Base-by-base conservation (phyloP, 352 stramenopile species). In the Phytophthora kernoviae region DNA sequence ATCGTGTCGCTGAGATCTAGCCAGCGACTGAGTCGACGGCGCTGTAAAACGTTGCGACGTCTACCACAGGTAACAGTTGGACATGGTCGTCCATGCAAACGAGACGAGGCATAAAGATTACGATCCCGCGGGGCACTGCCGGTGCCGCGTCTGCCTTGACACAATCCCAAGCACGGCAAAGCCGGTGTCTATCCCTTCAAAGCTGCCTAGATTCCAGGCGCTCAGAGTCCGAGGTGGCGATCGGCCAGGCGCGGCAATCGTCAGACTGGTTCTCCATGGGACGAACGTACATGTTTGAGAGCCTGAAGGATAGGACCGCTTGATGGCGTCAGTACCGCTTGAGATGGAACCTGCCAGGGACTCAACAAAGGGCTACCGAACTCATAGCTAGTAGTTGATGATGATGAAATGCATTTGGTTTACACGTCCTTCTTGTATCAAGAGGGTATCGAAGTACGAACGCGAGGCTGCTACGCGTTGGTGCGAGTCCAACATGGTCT, bases 371-470 rank as follows among this genome's bases (percentile, higher is more conserved):
- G 10, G 14, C 33, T 12, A 12, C 9, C 9, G 33, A 17, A 3
- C 9, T 12, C 14, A 11, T 34, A 8, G 33, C 11, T 39, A 8
- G 33, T 14, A 40, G 10, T 14, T 5, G 33, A 15, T 43, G 37
- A 21, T 43, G 37, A 43, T 21, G 37, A 43, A 21, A 43, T 43
- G 37, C 2, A 43, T 21, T 43, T 43, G 37, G 37, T 43, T 17
- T 43, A 43, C 37, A 43, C n/a, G 37, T 30, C 24, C 24, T n/a
- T 39, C 33, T 39, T n/a, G 4, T 12, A 3, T 39, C 4, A n/a
- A 39, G 33, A 39, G 33, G 10, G 14, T 12, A 14, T 5, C n/a
- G 37, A 43, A 43, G 37, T 43, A 43, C 37, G 12, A 43, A 43
- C 24, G 24, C 24, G 24, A 30, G 6, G 24, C 24, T 30, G 24